Base-by-base conservation (phyloP, 2,329 filamentous ascomycete genomes). In the Aspergillus sojae region DNA sequence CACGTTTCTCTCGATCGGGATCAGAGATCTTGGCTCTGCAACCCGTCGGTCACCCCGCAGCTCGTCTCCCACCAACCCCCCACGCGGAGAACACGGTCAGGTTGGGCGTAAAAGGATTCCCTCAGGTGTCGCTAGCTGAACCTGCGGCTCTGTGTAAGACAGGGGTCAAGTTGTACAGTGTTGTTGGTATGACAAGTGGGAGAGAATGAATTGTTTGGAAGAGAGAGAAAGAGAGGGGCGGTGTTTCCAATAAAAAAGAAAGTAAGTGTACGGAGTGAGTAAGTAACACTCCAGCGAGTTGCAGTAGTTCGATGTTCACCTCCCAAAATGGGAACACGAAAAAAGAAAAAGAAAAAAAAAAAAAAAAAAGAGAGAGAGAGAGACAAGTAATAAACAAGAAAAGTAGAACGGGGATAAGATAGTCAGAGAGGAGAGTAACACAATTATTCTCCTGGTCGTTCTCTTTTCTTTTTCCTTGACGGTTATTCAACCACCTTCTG, bases 1-100 rank as follows among this genome's bases (percentile, higher is more conserved):
- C 67, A 70, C 68, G 67, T 70, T 70, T 64, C 61, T 28, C 58
- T 64, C 60, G 55, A 63, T 66, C 58, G 60, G 63, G 62, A 69
- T 64, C 63, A 59, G 45, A 64, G 62, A 69, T 70, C 64, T 67
- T 63, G 62, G 64, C 62, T 59, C 65, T 66, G 65, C 63, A 70
- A 60, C 61, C 57, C 48, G 62, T 63, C 46, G 60, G 62, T 59
- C 65, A 68, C 67, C 67, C 68, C 67, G 67, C 68, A 69, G 63
- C 61, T 58, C 60, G 60, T 61, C 60, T 64, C 61, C 63, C 62
- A 61, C 63, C 62, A 52, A 52, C 48, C 48, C 48, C 68, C 65
- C 66, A 65, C 64, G 62, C 64, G 58, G 57, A 26, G 60, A 62
- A 58, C 62, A 23, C 34, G 59, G 55, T 56, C 50, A 36, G 48